These are phyloP conservation scores for Cercospora sp. DNA, from an alignment of 2,329 filamentous ascomycete species.

Conservation along the genomic window DNA sequence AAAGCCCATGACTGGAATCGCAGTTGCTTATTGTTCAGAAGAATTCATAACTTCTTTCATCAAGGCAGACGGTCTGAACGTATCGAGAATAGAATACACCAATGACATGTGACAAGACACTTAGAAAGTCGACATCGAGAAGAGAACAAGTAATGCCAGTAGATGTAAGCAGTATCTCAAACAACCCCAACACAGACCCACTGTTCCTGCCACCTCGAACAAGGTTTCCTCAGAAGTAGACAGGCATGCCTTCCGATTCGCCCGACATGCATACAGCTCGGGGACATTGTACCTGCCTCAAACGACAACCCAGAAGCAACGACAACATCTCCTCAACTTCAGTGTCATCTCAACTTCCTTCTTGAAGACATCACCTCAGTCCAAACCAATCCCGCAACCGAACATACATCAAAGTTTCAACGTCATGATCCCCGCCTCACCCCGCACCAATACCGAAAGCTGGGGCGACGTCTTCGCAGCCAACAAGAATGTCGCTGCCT, in stretches of 20 bases:
- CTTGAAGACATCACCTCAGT: background rate
- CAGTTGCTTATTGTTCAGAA: background rate
- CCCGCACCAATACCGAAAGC: slow-evolving; percentile 7
- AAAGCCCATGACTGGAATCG: background rate
- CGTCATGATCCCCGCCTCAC: background rate
- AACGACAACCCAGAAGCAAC: background rate
- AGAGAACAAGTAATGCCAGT: background rate
- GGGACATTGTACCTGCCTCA: background rate
- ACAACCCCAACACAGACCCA: background rate
- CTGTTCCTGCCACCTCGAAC: background rate
- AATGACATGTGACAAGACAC: no score
- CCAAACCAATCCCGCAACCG: background rate
- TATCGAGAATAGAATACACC: no score
- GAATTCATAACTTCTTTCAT: no score
- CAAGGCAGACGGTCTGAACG: no score
- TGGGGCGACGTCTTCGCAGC: slow-evolving; percentile 1
- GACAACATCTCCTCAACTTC: background rate
- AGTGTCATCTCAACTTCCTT: background rate
- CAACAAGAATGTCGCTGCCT: slow-evolving; percentile 40
- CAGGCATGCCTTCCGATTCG: background rate
- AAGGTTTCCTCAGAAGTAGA: background rate
- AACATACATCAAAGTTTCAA: background rate
- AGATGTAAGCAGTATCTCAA: background rate
- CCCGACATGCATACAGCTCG: background rate
- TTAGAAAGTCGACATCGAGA: no score